Conservation (phyloP, 2,329 filamentous ascomycete genomes). For the Penicillium sp. region DNA sequence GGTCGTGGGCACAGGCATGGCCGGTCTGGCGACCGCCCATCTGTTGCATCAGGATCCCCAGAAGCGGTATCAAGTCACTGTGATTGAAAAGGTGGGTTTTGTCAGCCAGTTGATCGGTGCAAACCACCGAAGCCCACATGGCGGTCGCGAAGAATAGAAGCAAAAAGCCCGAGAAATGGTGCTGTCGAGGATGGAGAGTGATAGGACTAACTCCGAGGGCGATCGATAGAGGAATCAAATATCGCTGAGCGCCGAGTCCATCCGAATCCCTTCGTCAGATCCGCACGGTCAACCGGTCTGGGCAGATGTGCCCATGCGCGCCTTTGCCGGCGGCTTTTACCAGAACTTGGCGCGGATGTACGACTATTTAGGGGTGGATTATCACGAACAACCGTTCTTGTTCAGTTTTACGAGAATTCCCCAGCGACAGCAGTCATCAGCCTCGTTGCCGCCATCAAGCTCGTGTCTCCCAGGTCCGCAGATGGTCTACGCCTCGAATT, state of each 20-base stretch:
- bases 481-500: constrained; percentile 51
- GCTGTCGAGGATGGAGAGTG: not conserved
- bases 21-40: constrained; percentile 44
- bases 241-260: constrained; percentile 44
- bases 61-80: constrained; percentile 38
- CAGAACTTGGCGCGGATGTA: constrained; percentile 53
- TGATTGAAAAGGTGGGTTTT: constrained; percentile 42
- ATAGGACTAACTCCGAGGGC: not conserved
- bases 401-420: constrained; percentile 45
- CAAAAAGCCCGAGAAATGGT: not conserved
- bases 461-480: constrained; percentile 30
- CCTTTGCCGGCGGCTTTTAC: constrained; percentile 51
- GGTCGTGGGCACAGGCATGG: constrained; percentile 46
- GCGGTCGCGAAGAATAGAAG: too few relatives aligned
- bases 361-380: constrained; percentile 47
- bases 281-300: constrained; percentile 23
- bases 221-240: constrained; percentile 36
- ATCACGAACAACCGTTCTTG: constrained; percentile 48
- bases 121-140: too few relatives aligned
- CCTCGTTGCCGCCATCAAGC: not conserved
- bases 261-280: constrained; percentile 11
- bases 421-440: constrained; percentile 4
- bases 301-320: constrained; percentile 49
- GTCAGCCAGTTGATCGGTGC: not conserved
- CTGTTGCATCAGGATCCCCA: constrained; percentile 38